Evolutionary conservation across 176 grass and related monocot species (phyloP), one percentile per base, ranked within the genome.

Genomic region (Carex pumila): DNA sequence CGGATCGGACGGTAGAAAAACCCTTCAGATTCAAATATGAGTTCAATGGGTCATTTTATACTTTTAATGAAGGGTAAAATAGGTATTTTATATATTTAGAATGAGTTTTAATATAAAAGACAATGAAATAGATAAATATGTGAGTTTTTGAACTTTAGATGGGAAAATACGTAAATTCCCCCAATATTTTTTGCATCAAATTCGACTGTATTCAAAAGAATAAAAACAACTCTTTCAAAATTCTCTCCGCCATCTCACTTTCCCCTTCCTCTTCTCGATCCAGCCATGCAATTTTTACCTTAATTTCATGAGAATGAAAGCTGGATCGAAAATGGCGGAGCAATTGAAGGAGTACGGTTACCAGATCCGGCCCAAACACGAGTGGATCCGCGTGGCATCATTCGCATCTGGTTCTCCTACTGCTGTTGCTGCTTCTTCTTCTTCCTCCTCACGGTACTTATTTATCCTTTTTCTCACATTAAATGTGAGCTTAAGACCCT

Each of bases 311-410:
- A 43, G 76, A 61, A 87, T 79, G 85, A 83, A 79, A 62, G 82
- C 85, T 63, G 61, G 85, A 31, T 90, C 81, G 85, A 87, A 74
- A 71, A 82, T 90, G 25, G 80, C 81, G 80, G 88, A 90, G 73
- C 88, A 90, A 77, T 70, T 84, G 85, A 82, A 69, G 80, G 85
- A 87, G 72, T 90, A 84, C 36, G 83, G 76, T 29, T 81, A 85
- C 71, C 79, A 87, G 81, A 84, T 84, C 62, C 69, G 88, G 65
- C 84, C 88, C 29, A 87, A 80, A 85, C 74, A 87, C 54, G 85
- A 90, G 34, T 90, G 88, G 88, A 70, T 85, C 15, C 55, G 72
- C 49, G 52, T 71, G 49, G 19, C 88, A 36, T 85, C 80, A 62
- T 84, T 90, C 73, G 36, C 88, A 62, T 84, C 88, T 77, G 70